A percentile compares a stretch with the other conserved stretches of the same genome.
phyloP scores from a whole-genome alignment of 352 stramenopile species.

The Globisporangium heterothallicum region DNA sequence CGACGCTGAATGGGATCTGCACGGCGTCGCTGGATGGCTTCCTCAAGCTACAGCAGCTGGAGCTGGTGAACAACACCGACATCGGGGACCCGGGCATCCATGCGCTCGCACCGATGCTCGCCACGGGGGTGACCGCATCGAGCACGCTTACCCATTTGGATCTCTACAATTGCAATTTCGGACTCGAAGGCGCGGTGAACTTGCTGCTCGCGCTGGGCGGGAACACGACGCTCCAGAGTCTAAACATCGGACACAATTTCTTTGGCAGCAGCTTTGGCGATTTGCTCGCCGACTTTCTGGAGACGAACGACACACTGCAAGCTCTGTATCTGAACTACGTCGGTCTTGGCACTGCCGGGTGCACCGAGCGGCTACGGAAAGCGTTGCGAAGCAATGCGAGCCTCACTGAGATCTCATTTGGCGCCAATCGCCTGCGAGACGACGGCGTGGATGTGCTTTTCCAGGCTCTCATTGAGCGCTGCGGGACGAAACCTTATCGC shows the following conservation, averaged over 20 bases:
- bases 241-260: conserved; percentile 77
- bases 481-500: conserved; percentile 28
- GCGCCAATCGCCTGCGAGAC: conserved; percentile 66
- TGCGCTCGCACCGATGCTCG: conserved; percentile 59
- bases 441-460: conserved; percentile 42
- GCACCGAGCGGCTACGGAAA: conserved; percentile 35
- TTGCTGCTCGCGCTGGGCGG: conserved; percentile 47
- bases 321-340: conserved; percentile 59
- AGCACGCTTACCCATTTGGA: conserved; percentile 50
- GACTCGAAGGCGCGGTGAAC: conserved; percentile 51
- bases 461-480: conserved; percentile 41
- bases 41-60: conserved; percentile 43
- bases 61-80: conserved; percentile 64
- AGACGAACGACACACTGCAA: conserved; percentile 43
- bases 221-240: conserved; percentile 45
- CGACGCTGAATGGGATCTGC: conserved; percentile 40
- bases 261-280: conserved; percentile 59
- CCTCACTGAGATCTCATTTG: conserved; percentile 49
- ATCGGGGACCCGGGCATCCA: conserved; percentile 58
- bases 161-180: conserved; percentile 60
- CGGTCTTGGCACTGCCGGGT: conserved; percentile 44
- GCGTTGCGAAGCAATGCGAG: conserved; percentile 46
- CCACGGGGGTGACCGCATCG: conserved; percentile 14
- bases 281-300: conserved; percentile 57
- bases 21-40: conserved; percentile 40